These are phyloP conservation scores for Penicillium lagena DNA, from an alignment of 495 filamentous ascomycete genomes.

Conservation along the genomic window DNA sequence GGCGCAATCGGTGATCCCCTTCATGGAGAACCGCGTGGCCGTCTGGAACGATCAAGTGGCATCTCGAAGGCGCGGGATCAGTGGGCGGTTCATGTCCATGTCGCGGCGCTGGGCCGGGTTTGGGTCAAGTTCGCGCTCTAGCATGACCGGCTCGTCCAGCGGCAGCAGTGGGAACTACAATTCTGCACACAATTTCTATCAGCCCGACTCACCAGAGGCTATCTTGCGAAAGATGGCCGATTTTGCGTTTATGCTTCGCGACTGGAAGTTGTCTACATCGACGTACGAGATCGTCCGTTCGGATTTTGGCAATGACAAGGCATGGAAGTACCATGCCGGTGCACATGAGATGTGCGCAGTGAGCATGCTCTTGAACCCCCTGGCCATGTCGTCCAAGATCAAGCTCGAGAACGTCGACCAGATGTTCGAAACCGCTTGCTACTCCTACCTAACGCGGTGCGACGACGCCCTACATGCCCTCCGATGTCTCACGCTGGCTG, in stretches of 20 bases:
- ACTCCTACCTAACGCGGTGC: constrained; percentile 86
- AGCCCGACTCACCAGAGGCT: constrained; percentile 77
- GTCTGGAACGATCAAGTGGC: constrained; percentile 97
- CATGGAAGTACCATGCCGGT: constrained; percentile 90
- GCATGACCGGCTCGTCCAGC: constrained; percentile 31
- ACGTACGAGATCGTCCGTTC: constrained; percentile 83
- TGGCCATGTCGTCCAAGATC: constrained; percentile 61
- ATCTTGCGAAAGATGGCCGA: constrained; percentile 90
- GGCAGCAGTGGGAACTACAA: constrained; percentile 68
- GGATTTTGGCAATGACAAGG: constrained; percentile 91
- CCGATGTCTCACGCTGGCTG: constrained; percentile 65
- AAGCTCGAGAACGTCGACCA: constrained; percentile 75
- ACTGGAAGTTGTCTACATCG: constrained; percentile 86
- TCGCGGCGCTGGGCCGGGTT: constrained; percentile 83
- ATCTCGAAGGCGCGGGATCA: constrained; percentile 78
- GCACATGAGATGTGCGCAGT: constrained; percentile 90
- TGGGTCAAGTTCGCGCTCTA: constrained; percentile 49
- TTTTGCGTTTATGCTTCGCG: constrained; percentile 91
- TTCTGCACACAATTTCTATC: constrained; percentile 66
- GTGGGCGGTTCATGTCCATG: constrained; percentile 84
- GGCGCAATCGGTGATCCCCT: constrained; percentile 84
- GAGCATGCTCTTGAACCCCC: constrained; percentile 67
- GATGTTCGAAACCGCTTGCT: constrained; percentile 79
- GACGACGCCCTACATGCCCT: constrained; percentile 66
- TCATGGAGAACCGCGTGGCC: constrained; percentile 86